These are phyloP conservation scores for Irpex sp. DNA, from an alignment of 1,284 basidiomycete genomes.

Conservation along the genomic window DNA sequence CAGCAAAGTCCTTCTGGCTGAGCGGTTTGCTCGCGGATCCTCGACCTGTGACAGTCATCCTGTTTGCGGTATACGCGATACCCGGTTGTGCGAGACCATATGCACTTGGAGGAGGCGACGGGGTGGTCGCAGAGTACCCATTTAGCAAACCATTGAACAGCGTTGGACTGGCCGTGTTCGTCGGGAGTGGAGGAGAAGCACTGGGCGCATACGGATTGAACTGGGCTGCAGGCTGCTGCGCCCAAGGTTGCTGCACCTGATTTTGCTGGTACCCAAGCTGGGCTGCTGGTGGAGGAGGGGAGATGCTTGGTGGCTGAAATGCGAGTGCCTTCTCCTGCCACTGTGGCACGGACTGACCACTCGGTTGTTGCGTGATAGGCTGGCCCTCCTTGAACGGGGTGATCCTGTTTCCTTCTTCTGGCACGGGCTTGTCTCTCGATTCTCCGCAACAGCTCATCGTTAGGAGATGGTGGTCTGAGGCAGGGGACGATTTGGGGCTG, in stretches of 20 bases:
- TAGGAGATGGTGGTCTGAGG: slow-evolving; percentile 2
- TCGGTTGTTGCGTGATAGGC: slow-evolving; percentile 51
- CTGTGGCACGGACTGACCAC: slow-evolving; percentile 20
- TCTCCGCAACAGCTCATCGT: slow-evolving; percentile 61
- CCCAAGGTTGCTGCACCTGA: slow-evolving; percentile 14
- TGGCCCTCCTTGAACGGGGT: slow-evolving; percentile 17
- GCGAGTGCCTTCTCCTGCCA: slow-evolving; percentile 24
- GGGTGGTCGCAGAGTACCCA: slow-evolving; percentile 2
- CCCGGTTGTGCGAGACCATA: slow-evolving; percentile 15
- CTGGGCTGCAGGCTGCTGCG: slow-evolving; percentile 9
- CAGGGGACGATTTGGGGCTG: not conserved
- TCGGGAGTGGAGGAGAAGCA: slow-evolving; percentile 24
- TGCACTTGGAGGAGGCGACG: slow-evolving; percentile 7
- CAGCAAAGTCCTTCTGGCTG: slow-evolving; percentile 14
- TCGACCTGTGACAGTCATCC: slow-evolving; percentile 22
- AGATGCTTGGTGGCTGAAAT: slow-evolving; percentile 37
- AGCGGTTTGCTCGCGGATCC: slow-evolving; percentile 12
- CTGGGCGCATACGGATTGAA: slow-evolving; percentile 13
- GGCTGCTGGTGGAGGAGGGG: slow-evolving; percentile 41
- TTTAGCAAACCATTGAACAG: slow-evolving; percentile 7
- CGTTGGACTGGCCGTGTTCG: slow-evolving; percentile 13
- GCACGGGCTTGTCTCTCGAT: slow-evolving; percentile 24
- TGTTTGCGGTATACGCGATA: slow-evolving; percentile 12
- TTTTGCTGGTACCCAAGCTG: slow-evolving; percentile 29
- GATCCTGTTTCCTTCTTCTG: slow-evolving; percentile 20